Evolutionary conservation across 1,284 basidiomycete genomes (phyloP), one percentile per base, ranked within the genome.

Genomic region (Polyporus tsugae): DNA sequence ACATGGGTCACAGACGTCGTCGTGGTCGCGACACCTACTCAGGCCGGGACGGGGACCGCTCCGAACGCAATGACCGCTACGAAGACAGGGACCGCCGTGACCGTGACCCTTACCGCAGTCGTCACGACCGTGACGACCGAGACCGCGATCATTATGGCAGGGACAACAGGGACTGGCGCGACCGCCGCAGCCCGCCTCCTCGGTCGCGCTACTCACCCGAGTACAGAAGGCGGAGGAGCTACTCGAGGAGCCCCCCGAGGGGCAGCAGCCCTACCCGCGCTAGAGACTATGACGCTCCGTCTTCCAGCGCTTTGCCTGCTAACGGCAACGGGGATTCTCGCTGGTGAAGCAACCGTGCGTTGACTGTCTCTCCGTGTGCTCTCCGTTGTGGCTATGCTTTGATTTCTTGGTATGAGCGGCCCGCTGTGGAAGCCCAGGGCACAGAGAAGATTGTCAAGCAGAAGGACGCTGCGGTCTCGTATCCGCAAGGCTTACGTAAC

Each of bases 1-100:
- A 99, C 83, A 97, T 97, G 92, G 96, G 96, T 19, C 93, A 95
- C 75, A 91, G 93, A 74, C 91, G 94, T 59, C 91, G 94, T 57
- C 85, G 88, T 69, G 82, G 80, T 36, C 86, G 89, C 61, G 90
- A 92, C 70, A 84, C 86, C 2, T 86, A 87, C 76, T 80, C 82
- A 57, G 79, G 83, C 63, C 80, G 85, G 46, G 79, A 81, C 38
- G 11, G 11, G 1, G 46, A 52, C 13, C 46, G 46, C 22, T 52
- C 46, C 46, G 83, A 85, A 17, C 52, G 52, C 49, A 29, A 52
- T 69, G 76, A 79, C 63, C 76, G 77, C 11, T 74, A 78, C 71
- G 80, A 85, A 67, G 84, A 87, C 73, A 84, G 89, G 66, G 84
- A 85, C 69, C 85, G 87, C 57, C 85, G 87, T 59, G 85, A 87